phyloP scores from a whole-genome alignment of 2,329 filamentous ascomycete genomes.

The Calonectria henricotiae region DNA sequence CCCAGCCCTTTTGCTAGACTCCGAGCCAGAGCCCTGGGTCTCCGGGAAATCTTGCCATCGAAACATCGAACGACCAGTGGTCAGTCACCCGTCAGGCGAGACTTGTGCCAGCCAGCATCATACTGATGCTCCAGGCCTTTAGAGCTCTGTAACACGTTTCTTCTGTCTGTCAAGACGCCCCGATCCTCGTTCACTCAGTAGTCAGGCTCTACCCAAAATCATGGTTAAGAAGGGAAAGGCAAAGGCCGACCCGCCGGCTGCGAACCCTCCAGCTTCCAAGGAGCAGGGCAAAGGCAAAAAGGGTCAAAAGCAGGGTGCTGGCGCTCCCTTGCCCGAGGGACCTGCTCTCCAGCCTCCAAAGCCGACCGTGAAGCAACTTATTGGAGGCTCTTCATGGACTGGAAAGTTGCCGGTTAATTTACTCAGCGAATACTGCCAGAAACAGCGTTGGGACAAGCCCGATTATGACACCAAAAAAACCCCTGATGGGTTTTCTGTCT shows the following conservation, averaged over 20 bases:
- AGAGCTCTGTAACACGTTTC: constrained; percentile 1
- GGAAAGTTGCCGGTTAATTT: constrained; percentile 96
- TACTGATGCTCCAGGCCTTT: neutral
- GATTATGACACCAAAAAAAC: constrained; percentile 89
- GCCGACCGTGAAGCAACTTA: constrained; percentile 83
- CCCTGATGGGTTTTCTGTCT: constrained; percentile 82
- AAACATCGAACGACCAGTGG: neutral
- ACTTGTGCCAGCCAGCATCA: neutral
- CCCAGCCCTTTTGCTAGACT: neutral
- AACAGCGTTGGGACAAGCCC: constrained; percentile 94
- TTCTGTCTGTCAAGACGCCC: constrained; percentile 4
- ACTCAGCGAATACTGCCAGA: constrained; percentile 94
- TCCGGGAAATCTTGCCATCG: neutral
- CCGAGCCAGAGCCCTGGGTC: neutral
- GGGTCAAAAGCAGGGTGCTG: constrained; percentile 54
- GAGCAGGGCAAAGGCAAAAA: constrained; percentile 64
- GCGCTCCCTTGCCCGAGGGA: constrained; percentile 53
- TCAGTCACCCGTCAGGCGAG: neutral
- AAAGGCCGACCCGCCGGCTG: constrained; percentile 62
- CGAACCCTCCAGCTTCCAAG: constrained; percentile 60
- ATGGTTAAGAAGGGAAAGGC: constrained; percentile 72
- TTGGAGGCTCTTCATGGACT: constrained; percentile 96
- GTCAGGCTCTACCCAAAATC: constrained; percentile 30
- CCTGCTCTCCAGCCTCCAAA: constrained; percentile 67
- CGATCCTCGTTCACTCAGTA: constrained; percentile 24